Percentiles rank a stretch among this genome's conserved stretches.
These are phyloP conservation scores for Pulveroboletus sp. DNA, from an alignment of 768 basidiomycete species.

Conservation along the genomic window DNA sequence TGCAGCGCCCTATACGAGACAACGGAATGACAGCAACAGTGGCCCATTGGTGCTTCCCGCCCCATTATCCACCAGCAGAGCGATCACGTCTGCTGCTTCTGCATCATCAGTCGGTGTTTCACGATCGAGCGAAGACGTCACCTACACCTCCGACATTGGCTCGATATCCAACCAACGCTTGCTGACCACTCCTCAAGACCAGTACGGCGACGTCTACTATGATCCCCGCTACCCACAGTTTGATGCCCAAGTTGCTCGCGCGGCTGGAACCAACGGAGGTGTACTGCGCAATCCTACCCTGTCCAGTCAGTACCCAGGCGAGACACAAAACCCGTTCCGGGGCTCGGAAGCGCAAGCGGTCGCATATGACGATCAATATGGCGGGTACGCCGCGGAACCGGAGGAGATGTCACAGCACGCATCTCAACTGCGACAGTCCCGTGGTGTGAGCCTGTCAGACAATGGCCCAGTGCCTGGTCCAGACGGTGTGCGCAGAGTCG, in stretches of 20 bases:
- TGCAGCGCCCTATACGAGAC: slow-evolving; percentile 39
- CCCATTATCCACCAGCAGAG: slow-evolving; percentile 60
- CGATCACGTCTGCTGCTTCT: slow-evolving; percentile 40
- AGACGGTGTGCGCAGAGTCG: slow-evolving; percentile 76
- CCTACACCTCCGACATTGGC: slow-evolving; percentile 33
- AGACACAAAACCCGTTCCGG: slow-evolving; percentile 58
- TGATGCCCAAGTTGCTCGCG: slow-evolving; percentile 40
- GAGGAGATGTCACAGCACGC: slow-evolving; percentile 32
- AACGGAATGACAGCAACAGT: slow-evolving; percentile 65
- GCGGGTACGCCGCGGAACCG: slow-evolving; percentile 32
- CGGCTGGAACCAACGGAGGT: slow-evolving; percentile 34
- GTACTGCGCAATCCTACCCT: slow-evolving; percentile 39
- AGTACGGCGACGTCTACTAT: slow-evolving; percentile 26
- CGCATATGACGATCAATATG: slow-evolving; percentile 37
- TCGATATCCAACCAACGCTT: slow-evolving; percentile 44
- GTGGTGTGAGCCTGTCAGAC: slow-evolving; percentile 79
- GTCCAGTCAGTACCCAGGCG: slow-evolving; percentile 40
- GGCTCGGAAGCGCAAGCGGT: slow-evolving; percentile 40
- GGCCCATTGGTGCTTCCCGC: slow-evolving; percentile 72
- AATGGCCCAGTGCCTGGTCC: slow-evolving; percentile 77
- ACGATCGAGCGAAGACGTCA: slow-evolving; percentile 42
- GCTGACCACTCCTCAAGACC: slow-evolving; percentile 34
- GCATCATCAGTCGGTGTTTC: slow-evolving; percentile 41
- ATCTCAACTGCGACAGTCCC: slow-evolving; percentile 26
- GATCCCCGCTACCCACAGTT: slow-evolving; percentile 32